Conservation (phyloP, 805 yeast species). For the Kluyveromyces nonfermentans region DNA sequence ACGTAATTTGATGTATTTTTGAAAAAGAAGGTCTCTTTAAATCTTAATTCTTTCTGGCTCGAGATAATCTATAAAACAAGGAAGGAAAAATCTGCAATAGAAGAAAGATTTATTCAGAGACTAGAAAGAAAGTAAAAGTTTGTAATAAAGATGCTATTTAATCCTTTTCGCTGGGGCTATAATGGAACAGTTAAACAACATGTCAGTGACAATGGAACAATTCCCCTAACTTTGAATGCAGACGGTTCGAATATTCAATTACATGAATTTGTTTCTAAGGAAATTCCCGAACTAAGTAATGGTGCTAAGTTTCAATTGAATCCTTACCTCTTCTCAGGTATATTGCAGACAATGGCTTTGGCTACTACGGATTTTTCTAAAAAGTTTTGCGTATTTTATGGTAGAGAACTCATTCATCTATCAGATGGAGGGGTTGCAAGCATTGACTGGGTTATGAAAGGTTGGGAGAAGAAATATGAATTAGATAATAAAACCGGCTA, state of each 20-base stretch:
- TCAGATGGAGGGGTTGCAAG: slow-evolving; percentile 66
- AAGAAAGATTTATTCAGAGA: no score
- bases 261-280: slow-evolving; percentile 18
- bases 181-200: slow-evolving; percentile 27
- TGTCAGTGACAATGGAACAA: slow-evolving; percentile 17
- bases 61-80: no score
- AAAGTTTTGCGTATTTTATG: slow-evolving; percentile 55
- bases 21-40: no score
- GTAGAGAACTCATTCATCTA: slow-evolving; percentile 51
- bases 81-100: no score
- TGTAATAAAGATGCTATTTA: slow-evolving; percentile 6
- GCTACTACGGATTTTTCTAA: slow-evolving; percentile 44
- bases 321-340: slow-evolving; percentile 62
- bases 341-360: slow-evolving; percentile 68
- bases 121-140: not conserved
- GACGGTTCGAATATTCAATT: slow-evolving; percentile 8
- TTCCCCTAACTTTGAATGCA: slow-evolving; percentile 15
- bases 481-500: slow-evolving; percentile 7
- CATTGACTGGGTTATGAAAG: slow-evolving; percentile 52
- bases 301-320: slow-evolving; percentile 45
- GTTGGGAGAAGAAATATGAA: slow-evolving; percentile 18
- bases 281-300: slow-evolving; percentile 38
- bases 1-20: no score
- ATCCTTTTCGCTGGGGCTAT: slow-evolving; percentile 28
- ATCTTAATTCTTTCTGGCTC: no score